Conservation (phyloP, 2,329 filamentous ascomycete genomes). For the Pseudogymnoascus sp. region DNA sequence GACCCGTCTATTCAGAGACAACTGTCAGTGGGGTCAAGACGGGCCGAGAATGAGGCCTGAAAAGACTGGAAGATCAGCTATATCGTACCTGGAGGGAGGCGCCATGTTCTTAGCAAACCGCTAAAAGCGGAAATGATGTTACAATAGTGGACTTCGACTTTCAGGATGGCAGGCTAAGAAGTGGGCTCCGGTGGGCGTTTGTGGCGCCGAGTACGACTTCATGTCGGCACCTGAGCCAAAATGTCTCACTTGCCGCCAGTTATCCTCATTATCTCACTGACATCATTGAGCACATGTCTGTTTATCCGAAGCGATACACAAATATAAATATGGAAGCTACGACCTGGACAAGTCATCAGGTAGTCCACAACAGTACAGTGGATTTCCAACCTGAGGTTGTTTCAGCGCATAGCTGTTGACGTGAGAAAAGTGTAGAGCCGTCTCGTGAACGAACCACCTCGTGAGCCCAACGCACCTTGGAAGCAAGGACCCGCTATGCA, state of each 20-base stretch:
- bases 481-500: background rate
- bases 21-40: slow-evolving; percentile 1
- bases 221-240: slow-evolving; percentile 5
- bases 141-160: background rate
- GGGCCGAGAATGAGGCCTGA: background rate
- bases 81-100: background rate
- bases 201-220: background rate
- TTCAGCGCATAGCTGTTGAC: background rate
- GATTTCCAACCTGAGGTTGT: background rate
- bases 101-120: background rate
- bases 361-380: background rate
- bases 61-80: background rate
- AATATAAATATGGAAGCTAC: background rate
- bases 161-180: background rate
- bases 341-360: slow-evolving; percentile 1
- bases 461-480: background rate
- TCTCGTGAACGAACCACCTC: background rate
- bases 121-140: background rate
- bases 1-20: slow-evolving; percentile 7
- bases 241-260: background rate
- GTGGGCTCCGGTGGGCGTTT: background rate
- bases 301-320: background rate
- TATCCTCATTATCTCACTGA: background rate
- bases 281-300: slow-evolving; percentile 1
- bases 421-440: background rate